Conservation (phyloP, 2,329 filamentous ascomycete genomes). For the Ceratocystis lukuohia region DNA sequence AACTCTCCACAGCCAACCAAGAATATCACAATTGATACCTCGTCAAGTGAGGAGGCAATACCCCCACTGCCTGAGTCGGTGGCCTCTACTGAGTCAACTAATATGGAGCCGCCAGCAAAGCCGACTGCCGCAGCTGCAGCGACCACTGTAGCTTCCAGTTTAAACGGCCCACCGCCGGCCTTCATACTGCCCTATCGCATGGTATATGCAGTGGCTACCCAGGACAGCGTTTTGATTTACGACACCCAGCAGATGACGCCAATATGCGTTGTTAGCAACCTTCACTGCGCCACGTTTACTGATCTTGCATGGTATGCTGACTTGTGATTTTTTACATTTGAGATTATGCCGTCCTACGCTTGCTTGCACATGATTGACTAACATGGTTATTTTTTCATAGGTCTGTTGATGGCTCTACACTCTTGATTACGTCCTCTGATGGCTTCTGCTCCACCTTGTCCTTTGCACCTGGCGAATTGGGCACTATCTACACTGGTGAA, state of each 20-base stretch:
- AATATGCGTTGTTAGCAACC: slow-evolving; percentile 85
- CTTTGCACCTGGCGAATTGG: slow-evolving; percentile 72
- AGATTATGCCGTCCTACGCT: not conserved
- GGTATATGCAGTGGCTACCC: slow-evolving; percentile 91
- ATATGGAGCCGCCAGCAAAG: slow-evolving; percentile 75
- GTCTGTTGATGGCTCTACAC: slow-evolving; percentile 39
- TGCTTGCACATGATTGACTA: not conserved
- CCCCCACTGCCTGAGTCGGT: slow-evolving; percentile 58
- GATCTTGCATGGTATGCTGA: slow-evolving; percentile 75
- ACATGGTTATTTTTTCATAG: slow-evolving; percentile 23
- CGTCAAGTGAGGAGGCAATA: slow-evolving; percentile 72
- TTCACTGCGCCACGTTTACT: slow-evolving; percentile 95
- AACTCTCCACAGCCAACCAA: slow-evolving; percentile 55
- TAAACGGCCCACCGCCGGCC: slow-evolving; percentile 51
- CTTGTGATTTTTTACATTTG: not conserved
- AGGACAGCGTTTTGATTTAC: slow-evolving; percentile 87
- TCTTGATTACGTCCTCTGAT: slow-evolving; percentile 95
- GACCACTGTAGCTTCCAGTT: slow-evolving; percentile 33
- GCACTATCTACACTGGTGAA: slow-evolving; percentile 66
- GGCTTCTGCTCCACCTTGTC: slow-evolving; percentile 91
- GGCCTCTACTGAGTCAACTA: slow-evolving; percentile 32
- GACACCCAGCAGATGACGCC: slow-evolving; percentile 95
- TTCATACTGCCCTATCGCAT: slow-evolving; percentile 87
- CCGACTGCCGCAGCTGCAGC: slow-evolving; percentile 25
- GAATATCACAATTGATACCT: slow-evolving; percentile 89